Evolutionary conservation across 257 asterid genomes (phyloP).

Genomic region (Mentha longifolia): DNA sequence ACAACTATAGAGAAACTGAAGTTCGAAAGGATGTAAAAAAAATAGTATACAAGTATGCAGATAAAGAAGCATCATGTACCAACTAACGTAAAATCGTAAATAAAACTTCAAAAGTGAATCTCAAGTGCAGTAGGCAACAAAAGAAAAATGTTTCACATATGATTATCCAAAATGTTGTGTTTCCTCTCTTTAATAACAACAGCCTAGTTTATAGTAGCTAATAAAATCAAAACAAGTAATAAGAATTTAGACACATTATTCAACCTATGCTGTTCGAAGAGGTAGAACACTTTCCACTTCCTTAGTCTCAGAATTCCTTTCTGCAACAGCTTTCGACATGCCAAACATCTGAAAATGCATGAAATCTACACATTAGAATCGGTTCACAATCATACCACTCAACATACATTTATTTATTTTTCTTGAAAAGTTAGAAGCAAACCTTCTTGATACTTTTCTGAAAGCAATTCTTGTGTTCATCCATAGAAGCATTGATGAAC

Average conservation of each 20-base stretch:
- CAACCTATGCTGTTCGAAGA: slow-evolving; percentile 55
- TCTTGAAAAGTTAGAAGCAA: not conserved
- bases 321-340: slow-evolving; percentile 74
- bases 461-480: slow-evolving; percentile 80
- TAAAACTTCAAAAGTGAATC: slow-evolving; percentile 21
- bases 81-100: slow-evolving; percentile 2
- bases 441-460: slow-evolving; percentile 74
- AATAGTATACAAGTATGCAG: not conserved
- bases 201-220: not conserved
- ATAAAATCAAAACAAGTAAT: not conserved
- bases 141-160: slow-evolving; percentile 2
- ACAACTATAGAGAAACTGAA: not conserved
- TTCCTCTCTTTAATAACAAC: not conserved
- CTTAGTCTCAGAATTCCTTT: slow-evolving; percentile 49
- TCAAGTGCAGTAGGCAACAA: slow-evolving; percentile 10
- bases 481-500: slow-evolving; percentile 75
- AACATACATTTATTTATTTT: not conserved
- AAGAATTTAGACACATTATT: slow-evolving; percentile 35
- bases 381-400: not conserved
- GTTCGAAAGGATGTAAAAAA: not conserved
- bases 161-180: slow-evolving; percentile 2
- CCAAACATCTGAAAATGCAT: slow-evolving; percentile 65
- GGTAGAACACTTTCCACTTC: slow-evolving; percentile 73
- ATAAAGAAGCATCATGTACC: not conserved
- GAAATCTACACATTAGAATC: slow-evolving; percentile 14